Percentiles rank a stretch among this genome's conserved stretches.
These are phyloP conservation scores for Hypoxylon sp. DNA, from an alignment of 2,329 filamentous ascomycete genomes.

Conservation along the genomic window DNA sequence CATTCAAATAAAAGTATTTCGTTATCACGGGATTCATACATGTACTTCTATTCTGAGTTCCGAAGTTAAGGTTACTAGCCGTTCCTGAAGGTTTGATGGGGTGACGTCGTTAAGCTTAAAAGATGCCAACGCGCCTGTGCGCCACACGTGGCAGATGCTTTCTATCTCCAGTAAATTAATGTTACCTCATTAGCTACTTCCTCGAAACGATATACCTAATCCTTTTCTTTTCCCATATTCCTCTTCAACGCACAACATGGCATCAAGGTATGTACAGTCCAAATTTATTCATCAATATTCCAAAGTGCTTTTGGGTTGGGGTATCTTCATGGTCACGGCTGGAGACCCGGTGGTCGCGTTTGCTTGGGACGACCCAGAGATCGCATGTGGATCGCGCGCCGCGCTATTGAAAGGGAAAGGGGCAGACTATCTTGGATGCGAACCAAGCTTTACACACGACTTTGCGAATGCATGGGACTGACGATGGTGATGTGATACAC, in stretches of 20 bases:
- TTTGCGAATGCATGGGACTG: conserved; percentile 8
- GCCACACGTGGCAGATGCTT: conserved; percentile 39
- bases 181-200: conserved; percentile 16
- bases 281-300: background rate
- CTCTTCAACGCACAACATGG: conserved; percentile 40
- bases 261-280: conserved; percentile 51
- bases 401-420: conserved; percentile 9
- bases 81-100: conserved; percentile 1
- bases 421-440: background rate
- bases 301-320: background rate
- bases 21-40: background rate
- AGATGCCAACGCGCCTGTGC: conserved; percentile 10
- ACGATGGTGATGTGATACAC: conserved; percentile 11
- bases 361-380: conserved; percentile 32
- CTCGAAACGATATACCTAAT: conserved; percentile 25
- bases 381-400: conserved; percentile 33
- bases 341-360: conserved; percentile 3
- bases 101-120: conserved; percentile 17
- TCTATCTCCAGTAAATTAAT: conserved; percentile 32
- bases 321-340: conserved; percentile 4
- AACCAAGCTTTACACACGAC: background rate
- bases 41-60: background rate
- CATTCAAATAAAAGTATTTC: background rate
- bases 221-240: conserved; percentile 14
- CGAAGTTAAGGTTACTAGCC: conserved; percentile 4